Evolutionary conservation across 2,329 filamentous ascomycete genomes (phyloP).

Genomic region (Penicillium brasilianum): DNA sequence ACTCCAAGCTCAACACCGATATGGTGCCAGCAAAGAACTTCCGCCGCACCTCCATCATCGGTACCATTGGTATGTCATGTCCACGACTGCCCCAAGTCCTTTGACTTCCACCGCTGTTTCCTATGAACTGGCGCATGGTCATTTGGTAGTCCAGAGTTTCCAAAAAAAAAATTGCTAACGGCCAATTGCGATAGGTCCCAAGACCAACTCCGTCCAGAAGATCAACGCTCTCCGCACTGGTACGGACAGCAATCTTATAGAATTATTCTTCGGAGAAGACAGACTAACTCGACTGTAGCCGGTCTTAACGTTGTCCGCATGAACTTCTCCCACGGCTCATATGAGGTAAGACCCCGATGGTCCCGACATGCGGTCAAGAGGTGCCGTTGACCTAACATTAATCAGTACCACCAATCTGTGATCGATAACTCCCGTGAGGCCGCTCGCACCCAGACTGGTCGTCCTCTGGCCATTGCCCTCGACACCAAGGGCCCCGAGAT

Average conservation of each 20-base stretch:
- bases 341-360: conserved; percentile 61
- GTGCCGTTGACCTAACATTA: conserved; percentile 20
- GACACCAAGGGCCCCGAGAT: conserved; percentile 86
- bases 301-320: conserved; percentile 99
- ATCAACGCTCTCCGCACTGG: conserved; percentile 88
- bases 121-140: neutral
- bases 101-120: neutral
- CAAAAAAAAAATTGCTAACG: conserved; percentile 31
- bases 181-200: conserved; percentile 66
- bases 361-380: conserved; percentile 3
- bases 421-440: conserved; percentile 94
- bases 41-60: conserved; percentile 96
- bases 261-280: conserved; percentile 16
- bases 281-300: conserved; percentile 51
- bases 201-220: conserved; percentile 97
- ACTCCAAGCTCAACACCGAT: conserved; percentile 83
- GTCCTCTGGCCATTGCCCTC: conserved; percentile 93
- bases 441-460: conserved; percentile 75
- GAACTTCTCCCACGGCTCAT: conserved; percentile 97
- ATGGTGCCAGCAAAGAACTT: conserved; percentile 86
- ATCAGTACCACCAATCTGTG: conserved; percentile 91
- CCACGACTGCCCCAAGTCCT: neutral
- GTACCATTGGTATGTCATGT: conserved; percentile 79
- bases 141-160: too few relatives aligned
- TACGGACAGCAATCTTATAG: conserved; percentile 33